Conservation (phyloP, 2,329 filamentous ascomycete genomes). For the Diatrype stigma region DNA sequence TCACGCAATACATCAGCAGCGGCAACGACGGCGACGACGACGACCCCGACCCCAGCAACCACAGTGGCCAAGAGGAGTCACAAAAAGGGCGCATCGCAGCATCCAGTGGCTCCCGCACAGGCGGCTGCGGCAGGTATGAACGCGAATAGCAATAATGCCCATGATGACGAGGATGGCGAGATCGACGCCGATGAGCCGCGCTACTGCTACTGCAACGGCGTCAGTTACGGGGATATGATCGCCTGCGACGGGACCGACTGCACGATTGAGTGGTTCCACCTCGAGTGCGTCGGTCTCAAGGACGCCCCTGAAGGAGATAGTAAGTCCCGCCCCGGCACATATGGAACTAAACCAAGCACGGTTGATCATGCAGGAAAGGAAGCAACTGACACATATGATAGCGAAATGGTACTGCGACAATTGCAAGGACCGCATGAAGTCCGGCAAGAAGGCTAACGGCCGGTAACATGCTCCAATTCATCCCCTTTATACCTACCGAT, state of each 20-base stretch:
- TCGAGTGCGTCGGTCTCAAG: slow-evolving; percentile 75
- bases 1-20: slow-evolving; percentile 38
- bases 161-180: slow-evolving; percentile 53
- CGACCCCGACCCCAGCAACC: slow-evolving; percentile 14
- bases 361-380: slow-evolving; percentile 7
- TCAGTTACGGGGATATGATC: slow-evolving; percentile 82
- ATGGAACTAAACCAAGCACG: background rate
- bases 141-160: slow-evolving; percentile 35
- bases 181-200: slow-evolving; percentile 66
- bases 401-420: slow-evolving; percentile 82
- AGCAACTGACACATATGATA: slow-evolving; percentile 35
- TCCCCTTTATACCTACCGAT: background rate
- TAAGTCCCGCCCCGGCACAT: slow-evolving; percentile 45
- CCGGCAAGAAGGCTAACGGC: slow-evolving; percentile 48
- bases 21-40: slow-evolving; percentile 14
- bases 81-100: slow-evolving; percentile 50
- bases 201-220: slow-evolving; percentile 76
- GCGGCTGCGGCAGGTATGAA: slow-evolving; percentile 39
- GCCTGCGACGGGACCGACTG: slow-evolving; percentile 73
- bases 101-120: slow-evolving; percentile 24
- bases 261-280: slow-evolving; percentile 76
- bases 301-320: slow-evolving; percentile 73
- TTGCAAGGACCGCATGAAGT: slow-evolving; percentile 64
- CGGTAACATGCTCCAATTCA: slow-evolving; percentile 29
- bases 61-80: slow-evolving; percentile 50